Conservation (phyloP, 192 early-diverging fungal species). For the Backusella mclennaniae region DNA sequence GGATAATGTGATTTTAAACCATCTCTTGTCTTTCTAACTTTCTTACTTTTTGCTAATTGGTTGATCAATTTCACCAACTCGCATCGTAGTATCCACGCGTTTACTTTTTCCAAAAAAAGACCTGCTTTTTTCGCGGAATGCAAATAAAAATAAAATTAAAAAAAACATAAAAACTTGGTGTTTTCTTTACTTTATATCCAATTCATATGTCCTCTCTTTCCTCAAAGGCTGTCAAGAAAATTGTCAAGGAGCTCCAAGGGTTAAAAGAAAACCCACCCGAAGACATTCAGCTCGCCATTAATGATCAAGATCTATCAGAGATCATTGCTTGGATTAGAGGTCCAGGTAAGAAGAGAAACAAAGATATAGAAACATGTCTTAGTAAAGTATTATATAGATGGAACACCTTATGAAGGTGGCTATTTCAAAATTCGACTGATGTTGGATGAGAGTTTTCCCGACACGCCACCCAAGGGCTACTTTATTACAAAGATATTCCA, state of each 20-base stretch:
- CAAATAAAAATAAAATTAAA: not conserved
- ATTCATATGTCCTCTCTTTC: not conserved
- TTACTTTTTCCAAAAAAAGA: not conserved
- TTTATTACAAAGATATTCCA: conserved; percentile 97
- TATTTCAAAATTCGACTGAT: conserved; percentile 70
- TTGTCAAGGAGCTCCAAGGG: conserved; percentile 55
- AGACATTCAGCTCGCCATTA: conserved; percentile 73
- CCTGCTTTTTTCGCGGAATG: not conserved
- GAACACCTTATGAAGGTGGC: conserved; percentile 85
- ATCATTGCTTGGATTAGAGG: conserved; percentile 85
- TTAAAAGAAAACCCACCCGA: conserved; percentile 70
- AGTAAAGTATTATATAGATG: conserved; percentile 36
- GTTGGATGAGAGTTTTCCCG: conserved; percentile 74
- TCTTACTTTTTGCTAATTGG: no score
- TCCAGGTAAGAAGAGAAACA: conserved; percentile 50
- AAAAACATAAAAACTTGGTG: not conserved
- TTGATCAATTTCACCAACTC: no score
- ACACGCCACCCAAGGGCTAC: conserved; percentile 78
- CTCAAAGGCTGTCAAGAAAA: conserved; percentile 36
- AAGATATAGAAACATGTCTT: not conserved
- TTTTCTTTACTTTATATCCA: conserved; percentile 3
- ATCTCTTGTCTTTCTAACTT: no score
- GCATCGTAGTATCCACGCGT: no score
- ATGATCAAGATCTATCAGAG: conserved; percentile 73
- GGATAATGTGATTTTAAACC: no score